Base-by-base conservation (phyloP, 1,139 yeast genomes). In the Taphrina sp. region DNA sequence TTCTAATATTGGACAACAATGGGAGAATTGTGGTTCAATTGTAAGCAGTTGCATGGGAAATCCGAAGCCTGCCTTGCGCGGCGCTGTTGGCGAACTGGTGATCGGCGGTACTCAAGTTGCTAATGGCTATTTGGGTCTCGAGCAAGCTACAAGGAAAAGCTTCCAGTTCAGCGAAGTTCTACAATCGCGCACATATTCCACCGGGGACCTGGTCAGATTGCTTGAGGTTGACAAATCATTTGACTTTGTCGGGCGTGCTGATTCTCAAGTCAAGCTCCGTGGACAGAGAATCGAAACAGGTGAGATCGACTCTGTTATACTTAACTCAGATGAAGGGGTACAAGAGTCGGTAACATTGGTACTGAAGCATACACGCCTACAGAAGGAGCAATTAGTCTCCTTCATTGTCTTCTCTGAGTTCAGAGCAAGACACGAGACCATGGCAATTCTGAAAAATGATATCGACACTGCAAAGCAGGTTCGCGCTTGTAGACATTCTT, bases 221-320 rank as follows among this genome's bases (percentile, higher is more conserved):
- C 46, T 64, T 3, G 38, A 45, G 5, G 65, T 63, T 29, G 55
- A 49, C 24, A 28, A 24, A 5, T 62, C 66, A 5, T 59, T 64
- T 42, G 65, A 63, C 20, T 61, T 63, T 33, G 37, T 58, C 19
- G 66, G 66, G 3, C 60, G 66, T 3, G 60, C 43, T 14, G 66
- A 64, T 46, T 57, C 61, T 3, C 66, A 64, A 38, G 54, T 64
- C 43, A 64, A 64, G 41, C 47, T 64, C 5, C 59, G 66, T 14
- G 66, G 66, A 5, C 66, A 64, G 38, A 58, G 66, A 3, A 55
- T 64, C 23, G 66, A 64, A 44, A 61, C 64, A 20, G 63, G 61
- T 10, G 66, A 64, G 37, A 62, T 64, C 14, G 61, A 64, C 36
- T 14, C 54, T 4, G 61, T 60, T 3, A 42, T 64, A 10, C 54